Evolutionary conservation across 2,329 filamentous ascomycete species (phyloP).

Genomic region (Colletotrichum orchidophilum): DNA sequence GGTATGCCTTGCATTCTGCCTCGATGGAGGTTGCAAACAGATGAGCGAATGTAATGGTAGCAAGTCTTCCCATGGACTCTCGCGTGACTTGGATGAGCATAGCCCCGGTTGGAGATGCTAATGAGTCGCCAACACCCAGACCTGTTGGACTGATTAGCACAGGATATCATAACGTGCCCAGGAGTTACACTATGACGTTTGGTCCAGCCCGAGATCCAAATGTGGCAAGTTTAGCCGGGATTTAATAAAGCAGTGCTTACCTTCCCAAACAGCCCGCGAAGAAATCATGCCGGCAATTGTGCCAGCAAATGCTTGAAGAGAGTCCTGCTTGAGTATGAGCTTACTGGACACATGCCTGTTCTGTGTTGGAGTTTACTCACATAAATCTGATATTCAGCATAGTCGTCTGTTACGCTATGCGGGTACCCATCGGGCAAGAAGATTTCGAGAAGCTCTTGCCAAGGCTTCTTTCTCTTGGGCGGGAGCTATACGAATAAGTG

Average conservation of each 20-base stretch:
- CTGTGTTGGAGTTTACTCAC: background rate
- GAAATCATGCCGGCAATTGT: conserved; percentile 32
- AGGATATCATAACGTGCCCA: background rate
- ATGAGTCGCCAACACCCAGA: conserved; percentile 25
- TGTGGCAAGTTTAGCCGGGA: background rate
- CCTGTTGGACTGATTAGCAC: conserved; percentile 6
- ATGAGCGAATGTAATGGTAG: conserved; percentile 27
- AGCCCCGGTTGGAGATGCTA: conserved; percentile 24
- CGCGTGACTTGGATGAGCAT: conserved; percentile 29
- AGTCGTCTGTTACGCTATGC: conserved; percentile 30
- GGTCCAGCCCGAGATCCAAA: background rate
- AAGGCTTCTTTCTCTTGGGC: conserved; percentile 18
- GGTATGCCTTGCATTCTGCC: conserved; percentile 28
- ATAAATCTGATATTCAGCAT: conserved; percentile 28
- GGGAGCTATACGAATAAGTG: conserved; percentile 4
- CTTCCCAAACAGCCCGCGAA: conserved; percentile 31
- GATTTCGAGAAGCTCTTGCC: conserved; percentile 20
- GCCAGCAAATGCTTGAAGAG: conserved; percentile 28
- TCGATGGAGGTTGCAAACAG: conserved; percentile 30
- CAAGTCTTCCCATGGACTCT: conserved; percentile 29
- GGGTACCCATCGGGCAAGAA: conserved; percentile 29
- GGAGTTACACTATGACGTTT: background rate
- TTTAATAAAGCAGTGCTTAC: background rate
- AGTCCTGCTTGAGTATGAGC: conserved; percentile 9
- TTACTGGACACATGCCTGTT: background rate